These are phyloP conservation scores for Chlorociboria aeruginascens DNA, from an alignment of 495 filamentous ascomycete genomes.

Conservation along the genomic window DNA sequence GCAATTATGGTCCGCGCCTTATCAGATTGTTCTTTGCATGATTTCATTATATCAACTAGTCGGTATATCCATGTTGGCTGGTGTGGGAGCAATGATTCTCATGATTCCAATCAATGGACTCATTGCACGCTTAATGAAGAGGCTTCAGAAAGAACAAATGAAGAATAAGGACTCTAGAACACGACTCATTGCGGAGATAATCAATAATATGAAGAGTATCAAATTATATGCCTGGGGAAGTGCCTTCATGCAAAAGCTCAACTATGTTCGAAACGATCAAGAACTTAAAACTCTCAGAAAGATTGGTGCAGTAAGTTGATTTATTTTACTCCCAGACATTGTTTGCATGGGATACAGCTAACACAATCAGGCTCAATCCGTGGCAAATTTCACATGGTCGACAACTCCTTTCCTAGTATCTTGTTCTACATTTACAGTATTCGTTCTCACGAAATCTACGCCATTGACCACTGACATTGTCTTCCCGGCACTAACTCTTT, in stretches of 20 bases:
- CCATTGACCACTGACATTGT: conserved; percentile 91
- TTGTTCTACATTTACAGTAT: conserved; percentile 91
- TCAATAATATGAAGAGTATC: conserved; percentile 99
- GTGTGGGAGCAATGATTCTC: conserved; percentile 87
- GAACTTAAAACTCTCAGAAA: conserved; percentile 92
- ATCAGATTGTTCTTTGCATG: conserved; percentile 95
- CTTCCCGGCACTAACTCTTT: conserved; percentile 85
- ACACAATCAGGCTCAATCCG: conserved; percentile 48
- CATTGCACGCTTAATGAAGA: conserved; percentile 90
- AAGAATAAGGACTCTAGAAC: conserved; percentile 97
- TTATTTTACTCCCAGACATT: too few species aligned
- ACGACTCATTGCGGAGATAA: conserved; percentile 87
- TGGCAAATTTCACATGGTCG: conserved; percentile 98
- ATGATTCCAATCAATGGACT: conserved; percentile 96
- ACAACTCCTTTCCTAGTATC: conserved; percentile 98
- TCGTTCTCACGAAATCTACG: conserved; percentile 66
- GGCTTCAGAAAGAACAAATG: conserved; percentile 90
- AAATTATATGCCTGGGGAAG: conserved; percentile 97
- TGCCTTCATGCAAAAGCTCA: conserved; percentile 95
- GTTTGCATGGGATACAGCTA: too few species aligned
- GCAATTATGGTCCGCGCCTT: conserved; percentile 90
- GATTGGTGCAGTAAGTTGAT: conserved; percentile 53
- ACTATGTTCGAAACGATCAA: conserved; percentile 85
- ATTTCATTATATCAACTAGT: conserved; percentile 87
- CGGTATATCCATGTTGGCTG: conserved; percentile 90